Evolutionary conservation across 1,284 basidiomycete species (phyloP), one percentile per base, ranked within the genome.

Genomic region (Moesziomyces aphidis): DNA sequence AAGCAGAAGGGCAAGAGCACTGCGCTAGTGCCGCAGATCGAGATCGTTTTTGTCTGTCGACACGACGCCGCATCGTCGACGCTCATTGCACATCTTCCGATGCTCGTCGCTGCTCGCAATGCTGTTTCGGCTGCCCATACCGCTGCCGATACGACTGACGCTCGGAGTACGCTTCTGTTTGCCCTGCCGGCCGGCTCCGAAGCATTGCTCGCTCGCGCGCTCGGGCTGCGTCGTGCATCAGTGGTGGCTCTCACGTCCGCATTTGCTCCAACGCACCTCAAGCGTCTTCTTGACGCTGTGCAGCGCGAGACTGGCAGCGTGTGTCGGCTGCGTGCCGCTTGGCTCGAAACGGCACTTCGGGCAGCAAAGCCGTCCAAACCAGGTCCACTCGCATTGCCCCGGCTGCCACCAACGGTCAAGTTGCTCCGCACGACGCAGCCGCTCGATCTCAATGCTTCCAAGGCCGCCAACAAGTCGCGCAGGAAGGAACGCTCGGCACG

Each of bases 31-130:
- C 44, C 50, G 3, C 36, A 50, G 4, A 62, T 68, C 46, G 50
- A 50, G 19, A 26, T 71, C 19, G 59, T 77, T 13, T 74, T 77
- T 34, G 75, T 77, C 3, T 77, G 75, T 55, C 52, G 71, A 36
- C 62, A 68, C 36, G 71, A 77, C 34, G 23, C 70, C 1, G 50
- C 61, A 4, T 48, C 66, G 7, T 67, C 69, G 2, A 36, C 57
- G 31, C 57, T 77, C 8, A 43, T 70, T 22, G 46, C 75, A 1
- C 75, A 77, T 24, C 57, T 74, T 5, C 75, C 75, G 5, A 68
- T 77, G 71, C 48, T 77, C 9, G 49, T 67, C 42, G 52, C 56
- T 13, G 57, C 67, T 1, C 23, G 58, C 2, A 77, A 77, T 23
- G 75, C 75, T 3, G 63, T 68, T 15, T 45, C 58, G 28, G 44